Evolutionary conservation across 257 asterid genomes (phyloP), one percentile per base, ranked within the genome.

Genomic region (Cruciata laevipes): DNA sequence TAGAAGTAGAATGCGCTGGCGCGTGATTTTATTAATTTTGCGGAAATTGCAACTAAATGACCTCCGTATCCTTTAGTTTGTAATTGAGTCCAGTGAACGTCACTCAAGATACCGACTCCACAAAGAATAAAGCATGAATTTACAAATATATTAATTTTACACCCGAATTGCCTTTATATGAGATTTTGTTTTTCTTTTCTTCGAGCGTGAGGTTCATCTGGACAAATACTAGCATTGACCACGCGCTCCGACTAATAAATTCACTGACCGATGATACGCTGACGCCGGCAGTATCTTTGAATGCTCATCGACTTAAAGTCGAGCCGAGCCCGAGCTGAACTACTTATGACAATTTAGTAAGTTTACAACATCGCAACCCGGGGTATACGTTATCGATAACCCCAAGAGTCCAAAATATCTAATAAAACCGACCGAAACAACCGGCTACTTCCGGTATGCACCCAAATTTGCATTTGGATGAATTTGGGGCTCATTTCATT

Each of bases 401-500:
- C 17, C 51, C 21, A 2, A 32, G 3, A 64, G 58, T n/a, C n/a
- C 14, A 64, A 73, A 66, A 66, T 66, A 73, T 73, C 68, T 73
- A 42, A 14, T 33, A 7, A 66, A 66, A 65, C 61, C 37, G 71
- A 65, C 55, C 32, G 55, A 64, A 64, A 9, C 30, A 72, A 72
- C 76, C 53, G 71, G 67, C 67, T 57, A 42, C 66, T 24, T 8
- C 71, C 71, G 70, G 80, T 75, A 57, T 33, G 13, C 32, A 20
- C 4, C n/a, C 20, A 63, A 52, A 58, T 61, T 23, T 78, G 74
- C 75, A 78, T 81, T 81, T 77, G 66, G 32, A 7, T 66, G 78
- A 72, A 81, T 82, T 79, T 82, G 53, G 61, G 59, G 37, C 67
- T 69, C 84, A 82, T 76, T 82, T 79, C 78, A 71, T 61, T 69